Evolutionary conservation across 768 basidiomycete genomes (phyloP), one percentile per base, ranked within the genome.

Genomic region (Podaxis sp.): DNA sequence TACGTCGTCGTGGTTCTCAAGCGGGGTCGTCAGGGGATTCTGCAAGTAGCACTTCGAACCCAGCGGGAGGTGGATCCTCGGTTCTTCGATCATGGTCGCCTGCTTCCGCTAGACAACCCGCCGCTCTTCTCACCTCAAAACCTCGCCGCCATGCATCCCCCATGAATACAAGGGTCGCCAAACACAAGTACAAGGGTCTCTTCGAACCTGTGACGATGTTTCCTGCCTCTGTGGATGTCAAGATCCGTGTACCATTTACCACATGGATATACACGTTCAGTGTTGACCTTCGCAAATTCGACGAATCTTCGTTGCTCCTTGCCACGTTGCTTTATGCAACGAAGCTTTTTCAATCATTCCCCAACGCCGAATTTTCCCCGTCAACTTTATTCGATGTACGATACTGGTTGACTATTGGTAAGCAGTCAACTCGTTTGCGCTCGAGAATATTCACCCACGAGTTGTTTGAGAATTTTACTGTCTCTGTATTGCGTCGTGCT

Each of bases 1-100:
- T 61, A 62, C 30, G 68, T 67, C 4, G 70, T 69, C 68, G 67
- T 67, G 64, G 64, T 22, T 58, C 75, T 55, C 77, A 73, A 63
- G 70, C 65, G 64, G 70, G 66, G 63, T 82, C 75, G 36, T 80
- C 74, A 65, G 80, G 71, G 62, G 82, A 77, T 63, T 80, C 76
- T 66, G 72, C 72, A 56, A 74, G 66, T 61, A 74, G 70, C 38
- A 72, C 76, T 6, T 70, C 78, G 17, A 57, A 52, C 22, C 55
- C 38, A 30, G 13, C 15, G n/a, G 33, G 30, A 17, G 57, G 51
- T 19, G 54, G 81, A 57, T 75, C 75, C 53, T 71, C 84, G 1
- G 90, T 92, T 68, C 85, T 89, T 40, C 87, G 89, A n/a, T 91
- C 90, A 6, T 84, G 85, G 22, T 91, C 90, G 1, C 89, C 90